A percentile compares a stretch with the other conserved stretches of the same genome.
phyloP scores from a whole-genome alignment of 257 asterid species.

The Gentiana macrophylla region DNA sequence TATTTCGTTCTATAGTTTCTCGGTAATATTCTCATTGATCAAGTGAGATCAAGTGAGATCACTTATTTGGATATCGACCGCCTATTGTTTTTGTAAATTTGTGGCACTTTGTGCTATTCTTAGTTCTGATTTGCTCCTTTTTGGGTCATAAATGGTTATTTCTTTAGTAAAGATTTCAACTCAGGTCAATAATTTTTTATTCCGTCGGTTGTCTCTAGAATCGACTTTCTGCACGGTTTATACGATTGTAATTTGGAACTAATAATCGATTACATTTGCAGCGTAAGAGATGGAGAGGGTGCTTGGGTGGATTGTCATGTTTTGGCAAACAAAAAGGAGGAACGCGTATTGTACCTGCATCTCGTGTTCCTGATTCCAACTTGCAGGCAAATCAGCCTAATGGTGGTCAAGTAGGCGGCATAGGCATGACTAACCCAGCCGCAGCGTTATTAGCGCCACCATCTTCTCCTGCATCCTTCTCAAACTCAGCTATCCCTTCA shows the following conservation, averaged over 20 bases:
- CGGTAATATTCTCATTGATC: no score
- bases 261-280: constrained; percentile 25
- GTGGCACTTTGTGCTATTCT: no score
- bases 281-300: constrained; percentile 84
- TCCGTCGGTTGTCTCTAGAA: no score
- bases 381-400: constrained; percentile 43
- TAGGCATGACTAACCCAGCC: constrained; percentile 59
- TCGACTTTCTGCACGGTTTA: no score
- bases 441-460: constrained; percentile 69
- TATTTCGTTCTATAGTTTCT: no score
- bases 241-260: constrained; percentile 1
- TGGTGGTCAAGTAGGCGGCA: constrained; percentile 51
- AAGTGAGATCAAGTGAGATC: no score
- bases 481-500: constrained; percentile 64
- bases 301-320: constrained; percentile 69
- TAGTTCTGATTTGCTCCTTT: no score
- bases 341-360: constrained; percentile 66
- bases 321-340: constrained; percentile 76
- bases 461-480: constrained; percentile 79
- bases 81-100: no score
- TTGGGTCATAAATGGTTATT: no score
- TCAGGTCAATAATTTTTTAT: no score
- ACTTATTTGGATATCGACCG: no score
- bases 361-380: constrained; percentile 59
- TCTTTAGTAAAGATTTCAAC: no score